Conservation (phyloP, 2,329 filamentous ascomycete genomes). For the Monosporascus sp. region DNA sequence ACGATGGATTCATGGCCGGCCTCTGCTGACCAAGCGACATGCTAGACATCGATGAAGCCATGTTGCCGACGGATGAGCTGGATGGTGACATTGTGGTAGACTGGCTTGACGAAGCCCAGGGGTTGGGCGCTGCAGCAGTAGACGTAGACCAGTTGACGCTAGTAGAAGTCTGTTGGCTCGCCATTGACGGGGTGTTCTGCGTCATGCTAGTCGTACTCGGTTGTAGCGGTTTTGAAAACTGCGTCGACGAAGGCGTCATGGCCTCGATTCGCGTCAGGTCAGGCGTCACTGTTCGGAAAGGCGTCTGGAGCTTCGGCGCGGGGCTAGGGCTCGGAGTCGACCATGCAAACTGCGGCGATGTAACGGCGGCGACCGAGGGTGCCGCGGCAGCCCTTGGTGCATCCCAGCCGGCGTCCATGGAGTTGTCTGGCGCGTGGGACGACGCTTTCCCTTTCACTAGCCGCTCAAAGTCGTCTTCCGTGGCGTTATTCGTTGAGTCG, state of each 20-base stretch:
- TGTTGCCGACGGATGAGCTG: conserved; percentile 30
- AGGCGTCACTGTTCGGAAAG: conserved; percentile 54
- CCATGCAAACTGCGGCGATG: conserved; percentile 53
- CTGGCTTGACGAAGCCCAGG: conserved; percentile 40
- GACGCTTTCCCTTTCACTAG: conserved; percentile 73
- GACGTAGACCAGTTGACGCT: conserved; percentile 32
- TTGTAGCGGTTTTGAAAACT: conserved; percentile 58
- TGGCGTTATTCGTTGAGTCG: conserved; percentile 45
- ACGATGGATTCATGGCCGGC: conserved; percentile 30
- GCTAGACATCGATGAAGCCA: conserved; percentile 41
- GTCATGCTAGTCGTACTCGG: conserved; percentile 27
- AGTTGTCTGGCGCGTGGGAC: conserved; percentile 26
- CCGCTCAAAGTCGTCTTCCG: conserved; percentile 75
- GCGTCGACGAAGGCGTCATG: conserved; percentile 54
- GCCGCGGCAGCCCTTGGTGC: conserved; percentile 20
- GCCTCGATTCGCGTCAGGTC: conserved; percentile 51
- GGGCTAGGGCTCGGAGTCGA: conserved; percentile 49
- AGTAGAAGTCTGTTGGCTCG: conserved; percentile 34
- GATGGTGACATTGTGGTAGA: conserved; percentile 28
- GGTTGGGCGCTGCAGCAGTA: conserved; percentile 35
- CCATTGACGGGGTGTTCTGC: conserved; percentile 11
- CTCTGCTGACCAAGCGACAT: conserved; percentile 43
- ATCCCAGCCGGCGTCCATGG: conserved; percentile 49
- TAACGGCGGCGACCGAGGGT: conserved; percentile 26
- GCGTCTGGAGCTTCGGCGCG: conserved; percentile 31